A percentile compares a stretch with the other conserved stretches of the same genome.
These are phyloP conservation scores for Oryza glaberrima DNA, from an alignment of 176 grass and related monocot genomes.

Conservation along the genomic window DNA sequence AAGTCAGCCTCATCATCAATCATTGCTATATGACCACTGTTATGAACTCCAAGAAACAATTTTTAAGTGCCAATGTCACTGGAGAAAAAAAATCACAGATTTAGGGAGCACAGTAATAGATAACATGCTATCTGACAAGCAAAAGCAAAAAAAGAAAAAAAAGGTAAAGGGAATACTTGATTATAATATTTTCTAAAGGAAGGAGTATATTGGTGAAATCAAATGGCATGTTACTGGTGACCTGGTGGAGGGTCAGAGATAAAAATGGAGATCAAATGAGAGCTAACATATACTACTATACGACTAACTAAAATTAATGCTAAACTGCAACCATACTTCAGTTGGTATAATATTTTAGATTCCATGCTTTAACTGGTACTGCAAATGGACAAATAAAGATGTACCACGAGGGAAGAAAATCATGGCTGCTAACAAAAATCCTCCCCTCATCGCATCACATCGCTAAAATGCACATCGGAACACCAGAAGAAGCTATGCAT, in stretches of 20 bases:
- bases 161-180: background rate
- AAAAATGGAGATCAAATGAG: no score
- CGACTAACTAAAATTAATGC: no score
- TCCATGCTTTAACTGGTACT: background rate
- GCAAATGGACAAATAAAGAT: background rate
- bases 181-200: background rate
- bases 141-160: background rate
- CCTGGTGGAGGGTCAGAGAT: no score
- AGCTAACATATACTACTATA: no score
- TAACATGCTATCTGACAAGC: no score
- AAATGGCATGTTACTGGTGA: no score
- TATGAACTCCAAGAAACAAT: background rate
- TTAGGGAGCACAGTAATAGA: background rate
- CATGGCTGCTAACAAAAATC: background rate
- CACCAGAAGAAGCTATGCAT: background rate
- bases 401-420: background rate
- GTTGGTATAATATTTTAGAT: background rate
- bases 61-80: conserved; percentile 13
- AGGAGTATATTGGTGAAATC: no score
- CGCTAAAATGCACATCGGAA: background rate
- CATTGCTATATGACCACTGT: background rate
- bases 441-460: background rate
- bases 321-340: background rate
- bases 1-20: conserved; percentile 49
- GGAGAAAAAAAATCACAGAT: background rate